Percentiles rank a stretch among this genome's conserved stretches.
Conservation (phyloP, 495 filamentous ascomycete genomes). For the Annulohypoxylon moriforme region DNA sequence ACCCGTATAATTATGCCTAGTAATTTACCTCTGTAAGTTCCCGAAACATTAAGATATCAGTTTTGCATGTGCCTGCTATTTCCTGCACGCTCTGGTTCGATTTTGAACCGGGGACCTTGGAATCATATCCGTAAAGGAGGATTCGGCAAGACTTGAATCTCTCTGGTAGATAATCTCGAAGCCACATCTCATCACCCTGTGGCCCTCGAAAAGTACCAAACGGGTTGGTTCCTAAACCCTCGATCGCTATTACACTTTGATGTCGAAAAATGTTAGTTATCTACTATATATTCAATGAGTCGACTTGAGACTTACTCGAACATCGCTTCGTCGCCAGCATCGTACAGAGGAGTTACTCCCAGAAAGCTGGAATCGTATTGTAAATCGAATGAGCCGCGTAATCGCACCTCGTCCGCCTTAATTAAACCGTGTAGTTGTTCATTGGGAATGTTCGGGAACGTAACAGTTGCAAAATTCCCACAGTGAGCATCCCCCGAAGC, state of each 20-base stretch:
- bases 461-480: not conserved
- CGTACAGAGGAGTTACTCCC: not conserved
- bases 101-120: not conserved
- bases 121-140: slow-evolving; percentile 13
- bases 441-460: not conserved
- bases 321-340: not conserved
- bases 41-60: not conserved
- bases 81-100: not conserved
- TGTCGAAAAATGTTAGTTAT: not conserved
- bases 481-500: not conserved
- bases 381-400: not conserved
- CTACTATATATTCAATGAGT: not conserved
- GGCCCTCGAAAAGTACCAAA: slow-evolving; percentile 4
- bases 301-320: not conserved
- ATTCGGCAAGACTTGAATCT: not conserved
- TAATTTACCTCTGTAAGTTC: slow-evolving; percentile 4
- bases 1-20: not conserved
- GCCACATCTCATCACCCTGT: slow-evolving; percentile 5
- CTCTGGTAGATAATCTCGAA: slow-evolving; percentile 3
- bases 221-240: slow-evolving; percentile 5
- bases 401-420: not conserved
- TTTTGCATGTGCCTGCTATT: slow-evolving; percentile 9
- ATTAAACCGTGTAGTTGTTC: not conserved
- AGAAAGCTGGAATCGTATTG: not conserved
- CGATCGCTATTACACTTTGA: slow-evolving; percentile 6